Base-by-base conservation (phyloP, 805 yeast genomes). In the Candida ovalis region DNA sequence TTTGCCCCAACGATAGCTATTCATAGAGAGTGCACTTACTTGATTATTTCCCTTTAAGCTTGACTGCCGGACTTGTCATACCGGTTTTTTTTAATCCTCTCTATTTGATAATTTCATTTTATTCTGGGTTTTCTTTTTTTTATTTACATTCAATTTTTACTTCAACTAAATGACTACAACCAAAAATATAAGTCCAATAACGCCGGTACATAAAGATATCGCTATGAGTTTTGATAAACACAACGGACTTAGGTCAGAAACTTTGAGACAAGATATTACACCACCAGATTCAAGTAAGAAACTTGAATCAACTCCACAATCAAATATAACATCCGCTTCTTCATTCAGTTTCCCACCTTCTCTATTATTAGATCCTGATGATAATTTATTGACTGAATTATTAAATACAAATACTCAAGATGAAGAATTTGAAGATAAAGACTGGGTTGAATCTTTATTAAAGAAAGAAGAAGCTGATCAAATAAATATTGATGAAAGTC, bases 391-490 rank as follows among this genome's bases (percentile, higher is more conserved):
- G 23, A 44, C 45, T 12, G 56, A 53, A 24, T 43, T 58, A n/a
- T 25, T 54, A 39, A 41, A 40, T 10, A 22, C 51, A 10, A 25
- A 47, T 12, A 33, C 41, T n/a, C 50, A 48, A 4, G 46, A 50
- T 21, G 44, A 55, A 9, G 50, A 50, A 9, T 44, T 48, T 13
- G 54, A 53, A 10, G 40, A 57, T 10, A 52, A 50, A 33, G 53
- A 51, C 10, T 57, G 61, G 61, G 53, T 52, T 13, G 52, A 51
- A 13, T 49, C 49, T 6, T 45, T 57, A 24, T 28, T 57, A n/a
- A 47, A 54, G 21, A 50, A 56, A 19, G 50, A 49, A n/a, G 32
- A 42, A 12, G 19, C 43, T 7, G 52, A 45, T 22, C 41, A 50
- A 18, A 44, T 45, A 18, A 47, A 51, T 19, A 25, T 46, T 10